Conservation (phyloP, 306 rosid genomes). For the Prunus padus region DNA sequence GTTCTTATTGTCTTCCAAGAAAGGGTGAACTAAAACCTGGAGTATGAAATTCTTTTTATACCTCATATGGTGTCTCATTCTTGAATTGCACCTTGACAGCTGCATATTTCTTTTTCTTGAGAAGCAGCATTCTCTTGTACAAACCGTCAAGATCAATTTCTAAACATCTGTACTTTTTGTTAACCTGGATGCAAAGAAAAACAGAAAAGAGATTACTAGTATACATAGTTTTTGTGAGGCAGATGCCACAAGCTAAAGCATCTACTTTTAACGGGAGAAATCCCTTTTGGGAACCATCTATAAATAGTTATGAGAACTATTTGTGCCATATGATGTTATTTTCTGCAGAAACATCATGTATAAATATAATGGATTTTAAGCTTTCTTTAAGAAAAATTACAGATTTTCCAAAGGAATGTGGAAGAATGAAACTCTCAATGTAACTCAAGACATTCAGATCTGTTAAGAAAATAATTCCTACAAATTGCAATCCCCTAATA, state of each 20-base stretch:
- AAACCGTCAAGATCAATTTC: conserved; percentile 96
- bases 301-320: no score
- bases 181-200: conserved; percentile 58
- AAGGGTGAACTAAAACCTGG: conserved; percentile 10
- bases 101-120: conserved; percentile 95
- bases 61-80: conserved; percentile 78
- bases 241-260: conserved; percentile 6
- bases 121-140: conserved; percentile 97
- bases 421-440: conserved; percentile 5
- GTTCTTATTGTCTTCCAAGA: conserved; percentile 23
- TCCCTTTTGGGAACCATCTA: neutral
- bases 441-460: neutral
- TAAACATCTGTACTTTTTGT: conserved; percentile 84
- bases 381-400: neutral
- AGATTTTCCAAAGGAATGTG: neutral
- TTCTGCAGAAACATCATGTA: neutral
- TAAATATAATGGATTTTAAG: neutral
- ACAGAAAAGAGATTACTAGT: conserved; percentile 4
- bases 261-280: neutral
- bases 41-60: conserved; percentile 26
- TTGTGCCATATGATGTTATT: neutral
- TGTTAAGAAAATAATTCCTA: neutral
- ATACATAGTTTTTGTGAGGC: conserved; percentile 5
- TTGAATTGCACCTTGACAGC: conserved; percentile 81
- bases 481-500: neutral